A percentile compares a stretch with the other conserved stretches of the same genome.
These are phyloP conservation scores for Tuber brumale DNA, from an alignment of 495 filamentous ascomycete species.

Conservation along the genomic window DNA sequence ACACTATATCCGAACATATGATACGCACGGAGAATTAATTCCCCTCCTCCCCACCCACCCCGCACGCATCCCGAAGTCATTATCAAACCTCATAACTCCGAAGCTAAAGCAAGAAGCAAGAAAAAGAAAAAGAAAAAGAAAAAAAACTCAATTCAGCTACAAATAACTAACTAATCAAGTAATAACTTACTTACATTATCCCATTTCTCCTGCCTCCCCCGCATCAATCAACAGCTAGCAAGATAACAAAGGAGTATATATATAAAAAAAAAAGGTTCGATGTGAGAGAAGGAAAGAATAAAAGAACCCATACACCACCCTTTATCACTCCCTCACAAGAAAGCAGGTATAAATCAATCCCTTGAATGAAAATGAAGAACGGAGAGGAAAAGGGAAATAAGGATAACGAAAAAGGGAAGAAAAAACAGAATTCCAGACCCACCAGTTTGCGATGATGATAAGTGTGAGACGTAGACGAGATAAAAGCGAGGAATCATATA, in stretches of 20 bases:
- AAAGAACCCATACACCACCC: conserved; percentile 4
- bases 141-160: not conserved
- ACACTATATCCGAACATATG: too few species aligned
- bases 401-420: not conserved
- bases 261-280: not conserved
- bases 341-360: conserved; percentile 11
- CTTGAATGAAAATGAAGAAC: not conserved
- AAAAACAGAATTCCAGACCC: conserved; percentile 11
- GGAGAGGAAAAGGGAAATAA: not conserved
- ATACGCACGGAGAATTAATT: too few species aligned
- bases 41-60: too few species aligned
- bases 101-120: not conserved
- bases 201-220: not conserved
- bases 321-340: conserved; percentile 17
- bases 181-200: not conserved
- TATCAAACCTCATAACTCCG: not conserved
- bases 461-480: not conserved
- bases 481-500: conserved; percentile 5
- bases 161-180: not conserved
- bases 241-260: not conserved
- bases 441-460: conserved; percentile 6
- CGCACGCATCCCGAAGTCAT: too few species aligned
- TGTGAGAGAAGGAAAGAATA: conserved; percentile 3
- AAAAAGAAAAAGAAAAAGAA: not conserved
- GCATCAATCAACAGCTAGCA: not conserved